Evolutionary conservation across 176 grass and related monocot species (phyloP).

Genomic region (Pontederia paniculata): DNA sequence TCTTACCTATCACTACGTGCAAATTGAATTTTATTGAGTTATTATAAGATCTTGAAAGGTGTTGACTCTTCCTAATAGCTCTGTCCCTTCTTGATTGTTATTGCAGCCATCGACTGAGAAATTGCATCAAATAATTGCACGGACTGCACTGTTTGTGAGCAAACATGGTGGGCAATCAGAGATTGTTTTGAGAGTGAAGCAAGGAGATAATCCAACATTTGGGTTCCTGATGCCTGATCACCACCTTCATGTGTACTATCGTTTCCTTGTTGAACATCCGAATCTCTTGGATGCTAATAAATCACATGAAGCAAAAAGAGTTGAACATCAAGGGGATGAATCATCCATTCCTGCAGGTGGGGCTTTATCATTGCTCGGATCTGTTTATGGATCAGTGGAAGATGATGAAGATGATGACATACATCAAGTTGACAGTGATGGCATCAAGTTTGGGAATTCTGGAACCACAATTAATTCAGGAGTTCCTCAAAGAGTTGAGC

Average conservation of each 20-base stretch:
- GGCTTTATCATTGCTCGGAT: slow-evolving; percentile 88
- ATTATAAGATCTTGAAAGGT: no score
- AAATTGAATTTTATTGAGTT: no score
- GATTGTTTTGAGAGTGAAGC: slow-evolving; percentile 91
- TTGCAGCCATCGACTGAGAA: slow-evolving; percentile 79
- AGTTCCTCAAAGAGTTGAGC: slow-evolving; percentile 8
- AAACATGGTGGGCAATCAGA: slow-evolving; percentile 82
- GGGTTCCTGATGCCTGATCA: slow-evolving; percentile 96
- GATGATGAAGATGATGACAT: slow-evolving; percentile 56
- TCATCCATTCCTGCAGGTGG: slow-evolving; percentile 14
- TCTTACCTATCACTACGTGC: no score
- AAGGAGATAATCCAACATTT: slow-evolving; percentile 89
- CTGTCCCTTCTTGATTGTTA: slow-evolving; percentile 11
- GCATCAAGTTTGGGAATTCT: slow-evolving; percentile 13
- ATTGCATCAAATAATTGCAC: slow-evolving; percentile 79
- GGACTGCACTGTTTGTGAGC: slow-evolving; percentile 85
- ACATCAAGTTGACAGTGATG: slow-evolving; percentile 9
- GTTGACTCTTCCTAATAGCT: not conserved
- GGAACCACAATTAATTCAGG: not conserved
- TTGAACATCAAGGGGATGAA: slow-evolving; percentile 12
- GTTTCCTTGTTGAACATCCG: slow-evolving; percentile 64
- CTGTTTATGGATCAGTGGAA: slow-evolving; percentile 61
- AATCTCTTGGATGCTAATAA: slow-evolving; percentile 38
- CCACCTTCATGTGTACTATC: slow-evolving; percentile 79
- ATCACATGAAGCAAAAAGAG: slow-evolving; percentile 18